These are phyloP conservation scores for Puccinia coronata DNA, from an alignment of 1,284 basidiomycete species.

Conservation along the genomic window DNA sequence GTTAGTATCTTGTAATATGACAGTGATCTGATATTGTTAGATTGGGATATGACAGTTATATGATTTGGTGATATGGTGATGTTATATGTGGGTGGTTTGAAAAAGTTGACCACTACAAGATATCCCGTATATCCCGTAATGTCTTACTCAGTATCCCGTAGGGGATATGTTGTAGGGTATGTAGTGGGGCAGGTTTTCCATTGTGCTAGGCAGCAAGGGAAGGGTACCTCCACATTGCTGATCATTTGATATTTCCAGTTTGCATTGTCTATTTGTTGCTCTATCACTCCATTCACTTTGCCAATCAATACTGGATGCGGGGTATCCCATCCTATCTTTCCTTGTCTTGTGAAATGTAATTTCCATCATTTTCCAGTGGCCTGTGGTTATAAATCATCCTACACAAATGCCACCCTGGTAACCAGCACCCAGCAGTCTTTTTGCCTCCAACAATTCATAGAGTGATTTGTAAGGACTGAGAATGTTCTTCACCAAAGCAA, in stretches of 20 bases:
- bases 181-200: conserved; percentile 73
- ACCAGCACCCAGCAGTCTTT: not conserved
- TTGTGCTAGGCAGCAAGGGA: conserved; percentile 42
- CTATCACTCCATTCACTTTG: not conserved
- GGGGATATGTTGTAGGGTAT: no score
- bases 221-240: conserved; percentile 23
- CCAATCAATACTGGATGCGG: not conserved
- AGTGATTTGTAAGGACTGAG: no score
- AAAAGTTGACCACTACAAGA: no score
- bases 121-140: no score
- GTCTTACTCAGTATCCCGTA: no score
- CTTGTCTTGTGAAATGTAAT: not conserved
- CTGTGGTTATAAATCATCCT: not conserved
- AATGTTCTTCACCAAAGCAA: no score
- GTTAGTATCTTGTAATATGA: no score
- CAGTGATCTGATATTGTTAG: no score
- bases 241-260: not conserved
- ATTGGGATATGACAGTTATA: no score
- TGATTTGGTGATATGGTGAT: no score
- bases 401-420: not conserved
- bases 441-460: no score
- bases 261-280: not conserved
- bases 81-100: no score
- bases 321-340: not conserved
- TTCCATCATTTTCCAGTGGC: not conserved